phyloP scores from a whole-genome alignment of 768 basidiomycete genomes.

The Mycena indigotica region DNA sequence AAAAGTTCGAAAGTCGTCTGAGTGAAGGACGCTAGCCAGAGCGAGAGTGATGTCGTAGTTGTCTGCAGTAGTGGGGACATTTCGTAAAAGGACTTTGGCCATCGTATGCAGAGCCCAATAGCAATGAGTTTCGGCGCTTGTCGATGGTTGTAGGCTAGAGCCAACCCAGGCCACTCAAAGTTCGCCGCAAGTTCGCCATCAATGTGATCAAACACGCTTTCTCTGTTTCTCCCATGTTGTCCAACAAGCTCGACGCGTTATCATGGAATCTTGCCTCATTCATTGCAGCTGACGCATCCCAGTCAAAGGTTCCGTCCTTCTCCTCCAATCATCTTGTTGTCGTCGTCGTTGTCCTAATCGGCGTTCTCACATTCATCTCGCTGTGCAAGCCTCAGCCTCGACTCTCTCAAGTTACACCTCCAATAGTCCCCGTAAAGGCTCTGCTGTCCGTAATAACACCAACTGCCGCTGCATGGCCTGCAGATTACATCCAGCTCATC shows the following conservation, averaged over 20 bases:
- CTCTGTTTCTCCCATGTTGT: background rate
- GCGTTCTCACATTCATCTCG: slow-evolving; percentile 4
- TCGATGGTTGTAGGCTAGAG: background rate
- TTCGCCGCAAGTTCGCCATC: background rate
- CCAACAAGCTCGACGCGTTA: background rate
- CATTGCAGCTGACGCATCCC: background rate
- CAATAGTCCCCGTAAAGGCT: slow-evolving; percentile 34
- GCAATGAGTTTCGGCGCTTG: background rate
- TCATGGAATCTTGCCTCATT: background rate
- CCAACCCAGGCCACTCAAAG: background rate
- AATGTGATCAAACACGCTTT: background rate
- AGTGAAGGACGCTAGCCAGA: slow-evolving; percentile 61
- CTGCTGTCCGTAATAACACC: slow-evolving; percentile 46
- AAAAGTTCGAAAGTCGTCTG: slow-evolving; percentile 42
- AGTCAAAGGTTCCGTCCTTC: background rate
- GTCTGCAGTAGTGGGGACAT: slow-evolving; percentile 45
- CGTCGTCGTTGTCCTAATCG: background rate
- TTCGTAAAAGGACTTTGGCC: slow-evolving; percentile 38
- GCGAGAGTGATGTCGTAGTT: slow-evolving; percentile 59
- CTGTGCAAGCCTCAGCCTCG: background rate
- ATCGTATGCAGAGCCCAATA: slow-evolving; percentile 26
- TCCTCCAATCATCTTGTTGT: background rate
- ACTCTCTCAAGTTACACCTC: background rate
- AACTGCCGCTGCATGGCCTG: slow-evolving; percentile 47
- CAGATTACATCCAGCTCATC: slow-evolving; percentile 36